phyloP scores from a whole-genome alignment of 2,329 filamentous ascomycete species.

The Colletotrichum ledebouriae region DNA sequence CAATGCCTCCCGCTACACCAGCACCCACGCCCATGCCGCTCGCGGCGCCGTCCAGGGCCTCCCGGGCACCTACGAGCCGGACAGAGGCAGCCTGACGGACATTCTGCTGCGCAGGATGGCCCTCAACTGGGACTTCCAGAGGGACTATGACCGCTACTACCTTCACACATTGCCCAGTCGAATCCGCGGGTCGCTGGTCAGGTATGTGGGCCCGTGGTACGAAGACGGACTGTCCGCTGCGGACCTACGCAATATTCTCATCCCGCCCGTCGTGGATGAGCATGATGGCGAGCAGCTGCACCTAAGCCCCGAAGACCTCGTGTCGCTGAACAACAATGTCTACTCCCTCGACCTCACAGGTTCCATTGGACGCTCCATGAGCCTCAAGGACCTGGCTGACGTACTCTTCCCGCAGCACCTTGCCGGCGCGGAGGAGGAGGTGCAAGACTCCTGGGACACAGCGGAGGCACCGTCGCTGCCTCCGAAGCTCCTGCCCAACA shows the following conservation, averaged over 20 bases:
- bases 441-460: constrained; percentile 68
- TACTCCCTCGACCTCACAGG: constrained; percentile 67
- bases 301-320: constrained; percentile 44
- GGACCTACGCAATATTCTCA: constrained; percentile 65
- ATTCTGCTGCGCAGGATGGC: constrained; percentile 64
- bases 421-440: constrained; percentile 45
- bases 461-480: constrained; percentile 48
- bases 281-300: constrained; percentile 41
- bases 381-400: constrained; percentile 64
- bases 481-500: constrained; percentile 63
- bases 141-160: constrained; percentile 68
- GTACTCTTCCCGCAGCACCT: constrained; percentile 61
- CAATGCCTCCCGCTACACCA: constrained; percentile 30
- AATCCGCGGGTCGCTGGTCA: constrained; percentile 65
- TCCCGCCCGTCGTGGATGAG: constrained; percentile 51
- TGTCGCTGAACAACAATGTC: constrained; percentile 59
- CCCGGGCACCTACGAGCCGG: constrained; percentile 61
- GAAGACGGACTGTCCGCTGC: constrained; percentile 61
- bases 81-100: constrained; percentile 64
- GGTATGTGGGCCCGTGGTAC: constrained; percentile 61
- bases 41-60: constrained; percentile 49
- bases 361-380: constrained; percentile 64
- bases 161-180: constrained; percentile 68
- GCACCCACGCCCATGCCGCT: constrained; percentile 28
- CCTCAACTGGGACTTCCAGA: constrained; percentile 67